Evolutionary conservation across 768 basidiomycete species (phyloP).

Genomic region (Phylloporus sp.): DNA sequence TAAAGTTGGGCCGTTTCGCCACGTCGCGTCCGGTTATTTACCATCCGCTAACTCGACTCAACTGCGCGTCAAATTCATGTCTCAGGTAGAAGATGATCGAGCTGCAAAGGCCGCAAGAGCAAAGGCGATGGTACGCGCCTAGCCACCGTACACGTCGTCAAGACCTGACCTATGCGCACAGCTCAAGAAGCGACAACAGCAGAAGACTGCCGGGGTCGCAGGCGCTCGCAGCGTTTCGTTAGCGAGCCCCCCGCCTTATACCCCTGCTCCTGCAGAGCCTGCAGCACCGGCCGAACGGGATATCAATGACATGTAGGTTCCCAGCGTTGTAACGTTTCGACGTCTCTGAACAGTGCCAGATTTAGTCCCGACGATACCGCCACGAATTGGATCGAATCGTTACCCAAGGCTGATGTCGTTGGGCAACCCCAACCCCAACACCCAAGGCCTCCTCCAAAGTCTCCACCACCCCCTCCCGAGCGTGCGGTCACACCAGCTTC

Average conservation of each 20-base stretch:
- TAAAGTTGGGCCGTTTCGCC: neutral
- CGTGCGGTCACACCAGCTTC: conserved; percentile 7
- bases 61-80: conserved; percentile 15
- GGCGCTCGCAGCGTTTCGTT: conserved; percentile 32
- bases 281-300: conserved; percentile 34
- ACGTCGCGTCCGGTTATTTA: conserved; percentile 8
- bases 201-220: conserved; percentile 44
- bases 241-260: conserved; percentile 46
- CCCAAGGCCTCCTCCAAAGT: conserved; percentile 13
- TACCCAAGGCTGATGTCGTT: conserved; percentile 41
- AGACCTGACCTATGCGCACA: conserved; percentile 27
- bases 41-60: neutral
- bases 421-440: conserved; percentile 31
- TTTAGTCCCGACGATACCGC: conserved; percentile 43
- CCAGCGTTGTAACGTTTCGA: neutral
- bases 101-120: conserved; percentile 80
- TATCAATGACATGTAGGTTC: conserved; percentile 61
- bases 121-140: conserved; percentile 64
- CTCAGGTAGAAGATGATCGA: conserved; percentile 63
- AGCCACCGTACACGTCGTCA: neutral
- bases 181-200: conserved; percentile 79
- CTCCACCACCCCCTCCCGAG: conserved; percentile 15
- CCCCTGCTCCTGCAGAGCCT: conserved; percentile 46
- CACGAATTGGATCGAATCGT: conserved; percentile 56
- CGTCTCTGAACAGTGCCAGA: conserved; percentile 23